A percentile compares a stretch with the other conserved stretches of the same genome.
Conservation (phyloP, 805 yeast species). For the Starmerella tilneyi region DNA sequence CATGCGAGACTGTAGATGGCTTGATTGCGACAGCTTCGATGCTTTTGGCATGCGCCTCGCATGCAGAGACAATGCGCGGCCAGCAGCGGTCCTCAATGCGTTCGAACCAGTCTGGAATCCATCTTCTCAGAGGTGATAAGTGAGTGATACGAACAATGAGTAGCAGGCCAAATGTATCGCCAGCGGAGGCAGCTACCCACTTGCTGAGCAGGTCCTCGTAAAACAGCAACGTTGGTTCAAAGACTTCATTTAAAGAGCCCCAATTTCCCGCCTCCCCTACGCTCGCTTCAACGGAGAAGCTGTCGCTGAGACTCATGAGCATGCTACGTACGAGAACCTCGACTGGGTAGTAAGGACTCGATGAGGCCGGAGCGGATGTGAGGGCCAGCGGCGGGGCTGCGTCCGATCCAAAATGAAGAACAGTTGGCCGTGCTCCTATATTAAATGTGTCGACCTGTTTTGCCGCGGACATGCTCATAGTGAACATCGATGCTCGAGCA, state of each 20-base stretch:
- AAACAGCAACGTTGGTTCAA: constrained; percentile 13
- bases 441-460: constrained; percentile 18
- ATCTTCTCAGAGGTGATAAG: constrained; percentile 60
- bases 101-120: constrained; percentile 45
- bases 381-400: constrained; percentile 15
- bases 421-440: constrained; percentile 24
- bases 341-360: constrained; percentile 14
- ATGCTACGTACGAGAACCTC: constrained; percentile 22
- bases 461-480: constrained; percentile 6
- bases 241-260: constrained; percentile 3
- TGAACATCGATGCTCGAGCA: background rate
- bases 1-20: constrained; percentile 21
- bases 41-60: constrained; percentile 68
- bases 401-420: constrained; percentile 12
- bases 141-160: constrained; percentile 65
- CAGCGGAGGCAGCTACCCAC: constrained; percentile 15
- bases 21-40: constrained; percentile 45
- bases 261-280: constrained; percentile 1
- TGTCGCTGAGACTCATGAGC: constrained; percentile 17
- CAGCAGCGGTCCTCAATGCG: constrained; percentile 59
- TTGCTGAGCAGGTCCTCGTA: constrained; percentile 7
- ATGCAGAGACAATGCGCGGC: constrained; percentile 72
- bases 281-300: constrained; percentile 16
- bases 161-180: constrained; percentile 68
- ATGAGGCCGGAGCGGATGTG: constrained; percentile 14